These are phyloP conservation scores for Colletotrichum sp. DNA, from an alignment of 2,329 filamentous ascomycete species.

Conservation along the genomic window DNA sequence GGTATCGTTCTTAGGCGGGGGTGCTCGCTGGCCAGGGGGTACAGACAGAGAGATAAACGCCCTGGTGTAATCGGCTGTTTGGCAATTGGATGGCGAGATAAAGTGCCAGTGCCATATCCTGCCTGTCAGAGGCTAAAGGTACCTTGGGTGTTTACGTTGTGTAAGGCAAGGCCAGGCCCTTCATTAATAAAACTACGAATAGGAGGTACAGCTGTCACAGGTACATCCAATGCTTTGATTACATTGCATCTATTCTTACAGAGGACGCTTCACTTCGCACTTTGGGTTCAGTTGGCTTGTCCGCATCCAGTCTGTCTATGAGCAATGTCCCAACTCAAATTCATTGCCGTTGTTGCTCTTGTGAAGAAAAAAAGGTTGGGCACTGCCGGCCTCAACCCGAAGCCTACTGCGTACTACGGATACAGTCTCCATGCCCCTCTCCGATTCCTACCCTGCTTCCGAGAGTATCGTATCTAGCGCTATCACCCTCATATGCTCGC, in stretches of 20 bases:
- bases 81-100: not conserved
- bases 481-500: not conserved
- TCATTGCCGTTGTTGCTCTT: not conserved
- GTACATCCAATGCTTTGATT: not conserved
- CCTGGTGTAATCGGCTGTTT: slow-evolving; percentile 1
- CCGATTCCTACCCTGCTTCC: not conserved
- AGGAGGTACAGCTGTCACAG: not conserved
- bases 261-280: not conserved
- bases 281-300: slow-evolving; percentile 2
- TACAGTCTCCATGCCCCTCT: not conserved
- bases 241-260: not conserved
- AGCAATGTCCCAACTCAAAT: slow-evolving; percentile 7
- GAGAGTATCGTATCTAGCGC: not conserved
- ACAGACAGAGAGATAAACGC: not conserved
- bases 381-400: not conserved
- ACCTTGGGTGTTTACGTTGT: not conserved
- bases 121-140: not conserved
- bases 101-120: not conserved
- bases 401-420: not conserved
- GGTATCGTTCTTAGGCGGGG: not conserved
- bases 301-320: not conserved
- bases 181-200: not conserved
- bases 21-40: not conserved
- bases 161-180: not conserved
- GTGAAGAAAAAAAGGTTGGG: not conserved